phyloP scores from a whole-genome alignment of 208 protist genomes.

The Hexamita inflata region DNA sequence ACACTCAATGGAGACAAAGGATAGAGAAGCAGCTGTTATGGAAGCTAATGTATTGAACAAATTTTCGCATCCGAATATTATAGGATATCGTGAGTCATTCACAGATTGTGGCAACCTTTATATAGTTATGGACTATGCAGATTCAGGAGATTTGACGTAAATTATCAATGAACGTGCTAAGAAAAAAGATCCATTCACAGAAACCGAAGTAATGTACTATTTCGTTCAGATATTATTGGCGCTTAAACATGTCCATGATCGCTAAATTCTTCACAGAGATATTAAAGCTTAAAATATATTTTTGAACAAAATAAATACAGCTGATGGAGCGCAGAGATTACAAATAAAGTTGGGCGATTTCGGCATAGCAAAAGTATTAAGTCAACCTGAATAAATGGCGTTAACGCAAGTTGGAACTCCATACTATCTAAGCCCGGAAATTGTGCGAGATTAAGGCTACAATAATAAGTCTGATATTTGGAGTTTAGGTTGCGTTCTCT shows the following conservation, averaged over 20 bases:
- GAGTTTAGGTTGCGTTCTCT: conserved; percentile 23
- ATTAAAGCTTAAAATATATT: conserved; percentile 54
- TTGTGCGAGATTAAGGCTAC: conserved; percentile 65
- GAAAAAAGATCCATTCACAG: conserved; percentile 34
- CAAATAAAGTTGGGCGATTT: conserved; percentile 39
- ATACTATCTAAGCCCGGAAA: conserved; percentile 74
- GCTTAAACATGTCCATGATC: conserved; percentile 51
- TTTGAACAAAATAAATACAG: conserved; percentile 29
- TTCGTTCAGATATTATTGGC: conserved; percentile 51
- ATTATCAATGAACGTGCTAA: not conserved
- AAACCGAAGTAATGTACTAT: conserved; percentile 46
- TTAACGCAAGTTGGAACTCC: conserved; percentile 51
- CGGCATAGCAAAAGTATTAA: conserved; percentile 39
- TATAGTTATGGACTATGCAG: conserved; percentile 43
- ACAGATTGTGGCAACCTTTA: not conserved
- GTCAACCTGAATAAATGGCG: not conserved
- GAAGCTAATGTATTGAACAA: conserved; percentile 29
- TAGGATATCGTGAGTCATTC: conserved; percentile 33
- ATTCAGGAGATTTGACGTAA: conserved; percentile 27
- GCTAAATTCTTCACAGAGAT: conserved; percentile 55
- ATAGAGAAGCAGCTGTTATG: conserved; percentile 2
- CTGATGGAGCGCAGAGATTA: too few species aligned
- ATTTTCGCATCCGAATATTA: conserved; percentile 33
- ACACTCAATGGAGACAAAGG: not conserved
- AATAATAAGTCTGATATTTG: conserved; percentile 55